Conservation (phyloP, 352 stramenopile genomes). For the Pythium chondricola region DNA sequence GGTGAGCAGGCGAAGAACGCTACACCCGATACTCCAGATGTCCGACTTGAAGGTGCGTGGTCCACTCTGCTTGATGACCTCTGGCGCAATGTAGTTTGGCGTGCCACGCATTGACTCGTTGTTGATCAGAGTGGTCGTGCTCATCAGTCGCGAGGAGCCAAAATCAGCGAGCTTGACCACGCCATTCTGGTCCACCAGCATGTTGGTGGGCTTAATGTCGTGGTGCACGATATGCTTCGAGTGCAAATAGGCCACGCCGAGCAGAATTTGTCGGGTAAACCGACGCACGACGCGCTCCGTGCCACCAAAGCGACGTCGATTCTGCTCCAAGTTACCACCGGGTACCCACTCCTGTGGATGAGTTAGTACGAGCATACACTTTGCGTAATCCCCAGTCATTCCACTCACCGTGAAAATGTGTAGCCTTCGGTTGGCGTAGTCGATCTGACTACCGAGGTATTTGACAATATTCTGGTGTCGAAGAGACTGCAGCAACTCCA, state of each 20-base stretch:
- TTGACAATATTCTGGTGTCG: constrained; percentile 86
- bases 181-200: constrained; percentile 92
- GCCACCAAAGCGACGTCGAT: constrained; percentile 76
- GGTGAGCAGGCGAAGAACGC: constrained; percentile 69
- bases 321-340: constrained; percentile 72
- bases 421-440: constrained; percentile 37
- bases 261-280: constrained; percentile 82
- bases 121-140: constrained; percentile 37
- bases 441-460: constrained; percentile 80
- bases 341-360: constrained; percentile 73
- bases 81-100: constrained; percentile 85
- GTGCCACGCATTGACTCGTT: constrained; percentile 68
- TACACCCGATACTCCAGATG: constrained; percentile 82
- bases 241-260: constrained; percentile 86
- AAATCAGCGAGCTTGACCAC: constrained; percentile 94
- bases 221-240: constrained; percentile 70
- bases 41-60: constrained; percentile 66
- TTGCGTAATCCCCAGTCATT: too few species aligned
- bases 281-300: constrained; percentile 62
- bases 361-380: not conserved
- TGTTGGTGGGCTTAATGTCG: constrained; percentile 89
- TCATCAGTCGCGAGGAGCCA: constrained; percentile 79
- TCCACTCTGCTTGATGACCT: constrained; percentile 80
- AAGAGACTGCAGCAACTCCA: constrained; percentile 82
- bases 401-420: constrained; percentile 77